phyloP scores from a whole-genome alignment of 257 asterid species.

The Lycium ferocissimum region DNA sequence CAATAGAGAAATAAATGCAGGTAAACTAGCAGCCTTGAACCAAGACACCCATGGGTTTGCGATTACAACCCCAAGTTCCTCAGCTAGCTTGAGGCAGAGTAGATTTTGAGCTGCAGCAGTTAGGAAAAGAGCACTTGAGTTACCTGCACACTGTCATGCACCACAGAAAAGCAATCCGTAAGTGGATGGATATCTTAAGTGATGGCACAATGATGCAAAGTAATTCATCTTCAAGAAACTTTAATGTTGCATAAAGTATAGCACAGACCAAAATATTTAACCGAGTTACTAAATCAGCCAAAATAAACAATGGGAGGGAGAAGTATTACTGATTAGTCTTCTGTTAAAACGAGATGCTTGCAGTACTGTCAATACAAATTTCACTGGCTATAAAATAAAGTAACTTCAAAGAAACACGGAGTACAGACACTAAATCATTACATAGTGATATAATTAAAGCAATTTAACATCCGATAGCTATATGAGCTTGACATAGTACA shows the following conservation, averaged over 20 bases:
- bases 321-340: constrained; percentile 13
- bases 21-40: constrained; percentile 97
- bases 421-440: constrained; percentile 2
- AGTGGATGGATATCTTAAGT: constrained; percentile 37
- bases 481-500: not conserved
- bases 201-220: not conserved
- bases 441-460: not conserved
- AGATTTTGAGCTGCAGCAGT: constrained; percentile 99
- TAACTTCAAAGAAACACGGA: not conserved
- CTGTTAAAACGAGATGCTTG: not conserved
- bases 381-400: not conserved
- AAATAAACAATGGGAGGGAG: not conserved
- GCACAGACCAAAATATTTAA: not conserved
- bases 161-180: constrained; percentile 45
- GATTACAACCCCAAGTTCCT: constrained; percentile 91
- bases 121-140: constrained; percentile 98
- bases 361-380: not conserved
- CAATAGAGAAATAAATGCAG: constrained; percentile 77
- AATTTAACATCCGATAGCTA: constrained; percentile 6
- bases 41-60: constrained; percentile 91
- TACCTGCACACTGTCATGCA: constrained; percentile 83
- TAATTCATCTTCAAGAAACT: not conserved
- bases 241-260: not conserved
- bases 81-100: constrained; percentile 93
- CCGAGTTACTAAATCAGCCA: not conserved